Evolutionary conservation across 2,329 filamentous ascomycete species (phyloP).

Genomic region (Emergomyces pasteurianus): DNA sequence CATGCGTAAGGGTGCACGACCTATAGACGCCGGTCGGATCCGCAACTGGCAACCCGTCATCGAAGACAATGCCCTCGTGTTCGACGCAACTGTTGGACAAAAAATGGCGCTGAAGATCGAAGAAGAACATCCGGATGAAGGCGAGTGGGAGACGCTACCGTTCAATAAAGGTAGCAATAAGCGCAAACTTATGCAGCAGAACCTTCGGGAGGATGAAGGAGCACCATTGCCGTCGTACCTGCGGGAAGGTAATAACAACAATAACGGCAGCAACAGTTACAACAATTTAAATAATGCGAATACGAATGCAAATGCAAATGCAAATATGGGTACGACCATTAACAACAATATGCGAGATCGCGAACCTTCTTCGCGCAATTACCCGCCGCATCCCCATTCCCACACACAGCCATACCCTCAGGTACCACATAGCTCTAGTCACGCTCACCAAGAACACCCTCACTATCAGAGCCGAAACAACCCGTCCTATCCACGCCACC

Average conservation of each 20-base stretch:
- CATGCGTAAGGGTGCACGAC: conserved; percentile 60
- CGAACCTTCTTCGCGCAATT: conserved; percentile 15
- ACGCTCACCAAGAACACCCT: conserved; percentile 10
- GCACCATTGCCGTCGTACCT: conserved; percentile 22
- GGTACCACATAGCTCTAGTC: neutral
- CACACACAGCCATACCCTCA: conserved; percentile 9
- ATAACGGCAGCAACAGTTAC: neutral
- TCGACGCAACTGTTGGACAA: conserved; percentile 77
- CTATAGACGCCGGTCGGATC: conserved; percentile 70
- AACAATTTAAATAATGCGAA: neutral
- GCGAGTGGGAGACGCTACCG: conserved; percentile 50
- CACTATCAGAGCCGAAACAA: conserved; percentile 1
- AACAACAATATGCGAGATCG: conserved; percentile 7
- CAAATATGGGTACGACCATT: neutral
- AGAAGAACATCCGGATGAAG: conserved; percentile 51
- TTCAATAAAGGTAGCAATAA: conserved; percentile 47
- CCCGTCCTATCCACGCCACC: neutral
- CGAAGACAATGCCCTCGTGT: conserved; percentile 57
- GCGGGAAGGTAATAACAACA: conserved; percentile 12
- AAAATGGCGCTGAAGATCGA: conserved; percentile 76
- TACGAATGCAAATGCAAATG: neutral
- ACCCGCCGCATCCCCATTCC: conserved; percentile 11
- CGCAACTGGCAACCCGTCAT: conserved; percentile 70
- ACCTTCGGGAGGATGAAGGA: conserved; percentile 43
- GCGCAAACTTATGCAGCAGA: conserved; percentile 37